A percentile compares a stretch with the other conserved stretches of the same genome.
Conservation (phyloP, 2,329 filamentous ascomycete genomes). For the Davidsoniella virescens region DNA sequence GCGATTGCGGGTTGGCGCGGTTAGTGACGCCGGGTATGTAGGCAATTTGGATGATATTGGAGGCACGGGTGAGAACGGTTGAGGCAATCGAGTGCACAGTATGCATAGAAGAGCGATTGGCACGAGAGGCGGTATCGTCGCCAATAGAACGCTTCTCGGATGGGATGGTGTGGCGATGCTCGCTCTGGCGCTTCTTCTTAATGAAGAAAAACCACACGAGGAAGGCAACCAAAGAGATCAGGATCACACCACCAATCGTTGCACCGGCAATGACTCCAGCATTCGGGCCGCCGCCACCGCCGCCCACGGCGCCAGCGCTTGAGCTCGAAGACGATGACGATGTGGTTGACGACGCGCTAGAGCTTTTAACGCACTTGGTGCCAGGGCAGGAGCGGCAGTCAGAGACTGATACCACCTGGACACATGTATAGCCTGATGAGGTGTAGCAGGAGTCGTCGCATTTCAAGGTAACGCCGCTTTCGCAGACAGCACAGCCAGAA, state of each 20-base stretch:
- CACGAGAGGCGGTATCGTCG: conserved; percentile 31
- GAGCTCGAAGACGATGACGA: conserved; percentile 4
- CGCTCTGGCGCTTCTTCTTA: conserved; percentile 53
- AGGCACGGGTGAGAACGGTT: conserved; percentile 85
- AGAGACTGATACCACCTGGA: conserved; percentile 14
- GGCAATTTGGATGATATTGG: conserved; percentile 98
- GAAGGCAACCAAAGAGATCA: conserved; percentile 59
- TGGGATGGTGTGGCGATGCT: conserved; percentile 27
- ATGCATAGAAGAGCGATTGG: conserved; percentile 60
- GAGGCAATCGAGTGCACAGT: conserved; percentile 87
- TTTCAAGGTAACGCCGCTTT: conserved; percentile 11
- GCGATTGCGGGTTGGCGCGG: conserved; percentile 69
- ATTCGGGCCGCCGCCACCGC: conserved; percentile 37
- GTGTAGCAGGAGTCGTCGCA: conserved; percentile 14
- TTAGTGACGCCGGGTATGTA: conserved; percentile 97
- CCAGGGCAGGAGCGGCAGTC: conserved; percentile 14
- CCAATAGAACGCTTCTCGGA: conserved; percentile 17
- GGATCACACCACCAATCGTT: conserved; percentile 68
- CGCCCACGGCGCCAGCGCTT: conserved; percentile 12
- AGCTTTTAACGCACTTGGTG: conserved; percentile 12
- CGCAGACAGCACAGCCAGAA: conserved; percentile 13
- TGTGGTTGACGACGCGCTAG: not conserved
- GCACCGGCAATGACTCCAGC: conserved; percentile 81
- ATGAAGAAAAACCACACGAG: conserved; percentile 79
- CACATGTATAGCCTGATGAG: conserved; percentile 12